Base-by-base conservation (phyloP, 2,329 filamentous ascomycete genomes). In the Colletotrichum theobromicola region DNA sequence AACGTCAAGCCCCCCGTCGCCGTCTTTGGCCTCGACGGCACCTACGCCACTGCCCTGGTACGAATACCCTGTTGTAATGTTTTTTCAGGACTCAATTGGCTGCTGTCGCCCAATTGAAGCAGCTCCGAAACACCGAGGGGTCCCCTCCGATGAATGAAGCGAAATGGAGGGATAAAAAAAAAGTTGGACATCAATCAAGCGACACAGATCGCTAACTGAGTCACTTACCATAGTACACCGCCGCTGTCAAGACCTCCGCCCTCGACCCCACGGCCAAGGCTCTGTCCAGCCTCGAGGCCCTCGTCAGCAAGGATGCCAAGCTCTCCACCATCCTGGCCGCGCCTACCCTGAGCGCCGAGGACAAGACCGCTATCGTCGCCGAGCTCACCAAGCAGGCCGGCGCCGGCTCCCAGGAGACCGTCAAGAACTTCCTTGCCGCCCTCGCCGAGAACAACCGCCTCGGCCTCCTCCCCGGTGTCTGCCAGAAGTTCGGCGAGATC, bases 11-110 rank as follows among this genome's bases (percentile, higher is more conserved):
- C 96, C 81, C 97, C 97, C 80, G 90, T 98, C 84, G 91, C 96
- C 81, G 92, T 99, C 83, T 99, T 95, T 88, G 97, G 97, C 81
- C 89, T 99, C 84, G 97, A 98, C 87, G 97, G 97, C 87, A 98
- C 96, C 85, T 99, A 99, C 89, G 97, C 97, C 85, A 95, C 94
- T 88, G 97, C 97, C 89, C 91, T 99, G 93, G 97, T 99, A 96
- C 86, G 95, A 60, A 62, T 10, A 6, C 12, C 50, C 57, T n/a
- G 34, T 57, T 37, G 26, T 58, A 21, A 35, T 26, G 18, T 24
- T 28, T 55, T 67, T 37, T 58, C 70, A 4, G 55, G 63, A 53
- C 55, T 63, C 55, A 71, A 71, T 75, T 74, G 60, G 70, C 21
- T 60, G 5, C 18, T 28, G 7, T 24, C n/a, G 15, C 35, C 28